These are phyloP conservation scores for Penicillium maclennaniae DNA, from an alignment of 495 filamentous ascomycete species.

Conservation along the genomic window DNA sequence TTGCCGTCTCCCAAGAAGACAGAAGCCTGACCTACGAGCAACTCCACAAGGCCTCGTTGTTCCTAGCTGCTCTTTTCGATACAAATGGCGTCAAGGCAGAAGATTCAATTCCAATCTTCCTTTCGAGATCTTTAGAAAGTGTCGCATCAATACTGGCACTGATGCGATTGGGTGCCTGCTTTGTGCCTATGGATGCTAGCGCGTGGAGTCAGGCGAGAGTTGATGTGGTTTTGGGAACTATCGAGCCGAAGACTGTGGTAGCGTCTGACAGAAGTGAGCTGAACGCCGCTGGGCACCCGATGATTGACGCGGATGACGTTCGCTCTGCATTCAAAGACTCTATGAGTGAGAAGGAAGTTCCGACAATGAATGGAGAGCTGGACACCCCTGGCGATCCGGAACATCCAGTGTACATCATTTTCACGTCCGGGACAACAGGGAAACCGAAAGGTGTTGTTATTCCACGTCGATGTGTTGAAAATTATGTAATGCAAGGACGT, in stretches of 20 bases:
- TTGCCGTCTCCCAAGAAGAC: too few relatives aligned
- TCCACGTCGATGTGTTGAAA: background rate
- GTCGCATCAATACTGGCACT: slow-evolving; percentile 15
- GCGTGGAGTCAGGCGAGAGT: slow-evolving; percentile 21
- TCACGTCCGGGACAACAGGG: slow-evolving; percentile 7
- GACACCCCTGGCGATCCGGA: background rate
- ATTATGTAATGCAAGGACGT: background rate
- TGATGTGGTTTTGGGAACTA: slow-evolving; percentile 4
- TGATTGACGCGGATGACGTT: background rate
- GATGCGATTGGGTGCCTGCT: slow-evolving; percentile 20
- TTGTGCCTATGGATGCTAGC: slow-evolving; percentile 24
- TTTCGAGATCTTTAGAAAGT: slow-evolving; percentile 10
- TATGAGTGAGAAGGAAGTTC: too few relatives aligned
- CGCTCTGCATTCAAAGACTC: background rate
- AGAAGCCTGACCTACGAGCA: too few relatives aligned
- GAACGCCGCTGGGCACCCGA: background rate
- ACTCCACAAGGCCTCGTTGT: too few relatives aligned
- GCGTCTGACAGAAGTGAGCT: background rate
- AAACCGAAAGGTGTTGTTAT: slow-evolving; percentile 6
- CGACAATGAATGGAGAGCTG: too few relatives aligned
- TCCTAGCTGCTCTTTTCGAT: background rate
- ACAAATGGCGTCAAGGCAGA: background rate
- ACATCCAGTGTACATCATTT: background rate
- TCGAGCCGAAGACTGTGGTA: background rate
- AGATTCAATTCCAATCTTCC: background rate